A percentile compares a stretch with the other conserved stretches of the same genome.
These are phyloP conservation scores for Heterobasidion occidentale DNA, from an alignment of 1,284 basidiomycete species.

Conservation along the genomic window DNA sequence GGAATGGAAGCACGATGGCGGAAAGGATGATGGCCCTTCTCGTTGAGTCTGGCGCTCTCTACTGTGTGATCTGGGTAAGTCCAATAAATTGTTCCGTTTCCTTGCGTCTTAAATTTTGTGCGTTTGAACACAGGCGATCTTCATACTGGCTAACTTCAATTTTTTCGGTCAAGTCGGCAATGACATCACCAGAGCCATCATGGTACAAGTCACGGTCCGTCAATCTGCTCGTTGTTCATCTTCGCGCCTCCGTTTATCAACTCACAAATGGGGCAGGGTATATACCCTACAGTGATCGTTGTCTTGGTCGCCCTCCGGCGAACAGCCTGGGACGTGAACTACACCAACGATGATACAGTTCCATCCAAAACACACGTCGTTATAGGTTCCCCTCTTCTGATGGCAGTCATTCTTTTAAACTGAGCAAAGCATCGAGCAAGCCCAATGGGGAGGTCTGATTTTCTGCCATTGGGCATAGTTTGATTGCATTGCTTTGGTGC, in stretches of 20 bases:
- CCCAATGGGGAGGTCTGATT: background rate
- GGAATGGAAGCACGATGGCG: background rate
- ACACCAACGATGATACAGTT: background rate
- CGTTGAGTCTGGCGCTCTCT: background rate
- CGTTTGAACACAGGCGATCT: background rate
- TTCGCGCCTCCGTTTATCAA: background rate
- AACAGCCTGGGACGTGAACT: background rate
- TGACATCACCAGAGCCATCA: background rate
- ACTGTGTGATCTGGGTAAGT: background rate
- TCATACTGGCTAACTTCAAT: background rate
- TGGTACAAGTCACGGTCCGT: background rate
- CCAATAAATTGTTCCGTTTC: background rate
- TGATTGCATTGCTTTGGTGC: too few species aligned
- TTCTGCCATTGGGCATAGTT: background rate
- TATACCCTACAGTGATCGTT: background rate
- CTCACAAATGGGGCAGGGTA: background rate
- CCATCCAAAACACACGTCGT: background rate
- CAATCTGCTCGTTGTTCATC: background rate
- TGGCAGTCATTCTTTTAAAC: background rate
- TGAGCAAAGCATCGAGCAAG: background rate
- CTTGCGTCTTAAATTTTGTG: background rate
- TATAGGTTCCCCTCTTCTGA: background rate
- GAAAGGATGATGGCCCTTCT: background rate
- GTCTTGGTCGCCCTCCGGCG: background rate
- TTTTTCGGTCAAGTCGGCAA: background rate